Base-by-base conservation (phyloP, 306 rosid species). In the Delonix regia region DNA sequence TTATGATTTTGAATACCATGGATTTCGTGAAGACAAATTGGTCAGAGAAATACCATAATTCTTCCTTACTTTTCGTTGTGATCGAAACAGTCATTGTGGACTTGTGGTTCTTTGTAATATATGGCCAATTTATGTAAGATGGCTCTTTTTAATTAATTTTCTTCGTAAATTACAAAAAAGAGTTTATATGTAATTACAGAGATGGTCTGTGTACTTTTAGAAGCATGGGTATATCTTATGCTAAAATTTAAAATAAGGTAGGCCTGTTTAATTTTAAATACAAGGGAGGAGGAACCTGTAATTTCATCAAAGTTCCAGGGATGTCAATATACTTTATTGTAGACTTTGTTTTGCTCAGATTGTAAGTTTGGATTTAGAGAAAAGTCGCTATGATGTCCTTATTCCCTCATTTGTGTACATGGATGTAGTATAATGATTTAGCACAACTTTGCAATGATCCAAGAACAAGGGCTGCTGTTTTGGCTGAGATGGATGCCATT, bases 401-500 rank as follows among this genome's bases (percentile, higher is more conserved):
- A 25, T 81, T 56, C 53, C 69, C 41, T 67, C 0, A 71, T 63
- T 55, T 78, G 78, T 80, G 63, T 69, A 44, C 70, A 77, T 56
- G 68, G 36, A 69, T 83, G 85, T 85, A 96, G 99, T 83, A 80
- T 82, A 80, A 89, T 69, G 86, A 89, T 75, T 68, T 91, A 75
- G 78, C 78, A 47, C 92, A 93, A 75, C 92, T 96, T 68, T 91
- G 96, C 89, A 88, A 86, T 80, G 94, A 96, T 85, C 96, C 98
- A 60, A 91, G 87, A 88, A 78, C 86, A 51, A 87, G 69, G 85
- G 92, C 96, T 2, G 91, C 94, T 49, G 94, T 96, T 79, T 81
- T 96, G 87, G 97, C 93, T 44, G 96, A 96, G 25, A 87, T 96
- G 96, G 96, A 96, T 83, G 93, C 96, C 33, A 5, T 73, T 55